Percentiles rank a stretch among this genome's conserved stretches.
Evolutionary conservation across 1,284 basidiomycete species (phyloP).

Genomic region (Cryptococcus sp.): DNA sequence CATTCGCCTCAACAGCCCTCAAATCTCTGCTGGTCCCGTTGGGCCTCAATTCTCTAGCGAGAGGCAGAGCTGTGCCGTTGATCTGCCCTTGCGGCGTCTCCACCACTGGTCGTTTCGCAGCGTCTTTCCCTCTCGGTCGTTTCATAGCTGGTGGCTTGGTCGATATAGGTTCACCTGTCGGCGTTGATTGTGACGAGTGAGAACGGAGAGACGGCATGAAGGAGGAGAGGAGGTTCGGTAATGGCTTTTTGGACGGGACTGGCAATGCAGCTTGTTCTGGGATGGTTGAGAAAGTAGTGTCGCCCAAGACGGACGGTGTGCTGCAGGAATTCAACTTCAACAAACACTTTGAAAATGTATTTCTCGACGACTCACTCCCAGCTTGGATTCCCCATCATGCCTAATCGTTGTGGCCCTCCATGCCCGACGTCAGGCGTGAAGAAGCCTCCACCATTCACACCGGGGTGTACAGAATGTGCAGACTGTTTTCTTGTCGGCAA

Average conservation of each 20-base stretch:
- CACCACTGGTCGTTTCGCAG: constrained; percentile 19
- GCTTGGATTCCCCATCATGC: constrained; percentile 37
- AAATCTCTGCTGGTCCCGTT: constrained; percentile 34
- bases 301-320: constrained; percentile 36
- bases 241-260: constrained; percentile 28
- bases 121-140: constrained; percentile 38
- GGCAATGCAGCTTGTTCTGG: constrained; percentile 19
- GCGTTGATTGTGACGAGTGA: constrained; percentile 26
- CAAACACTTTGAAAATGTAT: not conserved
- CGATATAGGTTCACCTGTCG: constrained; percentile 23
- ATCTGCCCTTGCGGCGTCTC: constrained; percentile 24
- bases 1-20: constrained; percentile 35
- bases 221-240: constrained; percentile 40
- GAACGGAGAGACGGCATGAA: constrained; percentile 28
- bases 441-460: constrained; percentile 66
- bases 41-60: constrained; percentile 22
- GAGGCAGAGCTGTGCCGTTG: constrained; percentile 10
- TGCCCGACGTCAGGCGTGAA: constrained; percentile 66
- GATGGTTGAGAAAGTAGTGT: constrained; percentile 43
- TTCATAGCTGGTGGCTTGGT: constrained; percentile 51
- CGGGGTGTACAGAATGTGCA: constrained; percentile 51
- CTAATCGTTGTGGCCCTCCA: constrained; percentile 19
- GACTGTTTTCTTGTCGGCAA: constrained; percentile 59
- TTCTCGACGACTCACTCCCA: constrained; percentile 40
- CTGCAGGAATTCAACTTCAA: constrained; percentile 14